Percentiles rank a stretch among this genome's conserved stretches.
Evolutionary conservation across 352 stramenopile genomes (phyloP).

Genomic region (Pythium coloratum): DNA sequence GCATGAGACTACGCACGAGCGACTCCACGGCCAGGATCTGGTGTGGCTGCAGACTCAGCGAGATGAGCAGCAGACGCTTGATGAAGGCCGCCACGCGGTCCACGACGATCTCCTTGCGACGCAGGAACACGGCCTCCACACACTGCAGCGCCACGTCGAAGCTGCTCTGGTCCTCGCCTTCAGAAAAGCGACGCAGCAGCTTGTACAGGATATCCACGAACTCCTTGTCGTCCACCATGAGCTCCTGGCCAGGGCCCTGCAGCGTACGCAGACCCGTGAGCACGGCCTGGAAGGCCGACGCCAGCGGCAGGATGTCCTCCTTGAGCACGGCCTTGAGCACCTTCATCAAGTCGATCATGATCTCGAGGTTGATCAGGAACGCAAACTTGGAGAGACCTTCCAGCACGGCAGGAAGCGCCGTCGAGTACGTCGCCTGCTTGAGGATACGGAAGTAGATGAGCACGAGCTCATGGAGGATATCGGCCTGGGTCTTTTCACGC

Average conservation of each 20-base stretch:
- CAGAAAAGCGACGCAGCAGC: slow-evolving; percentile 72
- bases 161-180: slow-evolving; percentile 60
- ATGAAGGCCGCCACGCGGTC: slow-evolving; percentile 94
- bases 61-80: slow-evolving; percentile 91
- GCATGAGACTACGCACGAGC: slow-evolving; percentile 86
- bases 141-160: slow-evolving; percentile 86
- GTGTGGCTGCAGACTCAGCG: slow-evolving; percentile 83
- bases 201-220: slow-evolving; percentile 95
- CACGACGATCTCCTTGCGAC: slow-evolving; percentile 94
- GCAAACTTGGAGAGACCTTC: slow-evolving; percentile 94
- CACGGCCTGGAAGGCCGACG: slow-evolving; percentile 79
- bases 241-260: slow-evolving; percentile 92
- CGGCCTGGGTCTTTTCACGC: slow-evolving; percentile 92
- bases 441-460: slow-evolving; percentile 97
- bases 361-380: slow-evolving; percentile 98
- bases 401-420: slow-evolving; percentile 91
- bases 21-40: slow-evolving; percentile 87
- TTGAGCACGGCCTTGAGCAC: slow-evolving; percentile 93
- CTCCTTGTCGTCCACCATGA: slow-evolving; percentile 97
- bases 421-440: slow-evolving; percentile 89
- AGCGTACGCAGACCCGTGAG: slow-evolving; percentile 93
- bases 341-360: slow-evolving; percentile 95
- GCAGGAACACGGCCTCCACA: slow-evolving; percentile 92
- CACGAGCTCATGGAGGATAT: slow-evolving; percentile 94
- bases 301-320: slow-evolving; percentile 68